These are phyloP conservation scores for Pseudocercospora fuligena DNA, from an alignment of 2,329 filamentous ascomycete species.

Conservation along the genomic window DNA sequence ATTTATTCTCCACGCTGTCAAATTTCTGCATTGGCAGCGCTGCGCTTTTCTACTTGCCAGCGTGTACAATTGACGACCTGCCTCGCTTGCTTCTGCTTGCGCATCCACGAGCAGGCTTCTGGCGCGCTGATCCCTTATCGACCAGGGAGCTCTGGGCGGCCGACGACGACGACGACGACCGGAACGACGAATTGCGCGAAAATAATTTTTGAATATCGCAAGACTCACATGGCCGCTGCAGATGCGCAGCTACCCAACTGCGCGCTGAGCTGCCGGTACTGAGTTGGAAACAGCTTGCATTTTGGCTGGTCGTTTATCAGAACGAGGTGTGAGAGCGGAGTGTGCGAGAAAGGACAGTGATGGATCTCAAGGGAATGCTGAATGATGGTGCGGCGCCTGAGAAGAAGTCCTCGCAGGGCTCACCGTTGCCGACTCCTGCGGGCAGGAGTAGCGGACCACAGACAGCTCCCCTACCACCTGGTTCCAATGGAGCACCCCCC, in stretches of 20 bases:
- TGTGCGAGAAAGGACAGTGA: conserved; percentile 19
- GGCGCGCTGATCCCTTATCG: conserved; percentile 13
- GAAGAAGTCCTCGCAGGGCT: conserved; percentile 29
- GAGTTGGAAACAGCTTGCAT: background rate
- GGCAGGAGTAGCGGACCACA: conserved; percentile 25
- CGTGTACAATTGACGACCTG: background rate
- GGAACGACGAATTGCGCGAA: background rate
- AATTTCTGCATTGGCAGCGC: background rate
- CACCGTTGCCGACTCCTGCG: conserved; percentile 21
- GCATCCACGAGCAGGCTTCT: background rate
- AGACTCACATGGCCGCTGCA: conserved; percentile 20
- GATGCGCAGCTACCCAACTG: conserved; percentile 7
- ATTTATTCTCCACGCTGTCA: background rate
- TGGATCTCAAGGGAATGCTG: conserved; percentile 42
- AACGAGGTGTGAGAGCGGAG: background rate
- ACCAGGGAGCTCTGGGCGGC: conserved; percentile 10
- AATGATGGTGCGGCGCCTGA: conserved; percentile 38
- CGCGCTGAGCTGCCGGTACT: conserved; percentile 2
- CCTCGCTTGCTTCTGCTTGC: background rate
- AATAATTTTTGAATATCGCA: background rate
- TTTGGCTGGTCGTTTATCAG: background rate
- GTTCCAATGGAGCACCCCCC: conserved; percentile 21
- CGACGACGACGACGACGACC: background rate
- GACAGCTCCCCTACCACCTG: conserved; percentile 20
- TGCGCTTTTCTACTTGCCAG: background rate